These are phyloP conservation scores for Pseudogymnoascus sp. DNA, from an alignment of 2,329 filamentous ascomycete genomes.

Conservation along the genomic window DNA sequence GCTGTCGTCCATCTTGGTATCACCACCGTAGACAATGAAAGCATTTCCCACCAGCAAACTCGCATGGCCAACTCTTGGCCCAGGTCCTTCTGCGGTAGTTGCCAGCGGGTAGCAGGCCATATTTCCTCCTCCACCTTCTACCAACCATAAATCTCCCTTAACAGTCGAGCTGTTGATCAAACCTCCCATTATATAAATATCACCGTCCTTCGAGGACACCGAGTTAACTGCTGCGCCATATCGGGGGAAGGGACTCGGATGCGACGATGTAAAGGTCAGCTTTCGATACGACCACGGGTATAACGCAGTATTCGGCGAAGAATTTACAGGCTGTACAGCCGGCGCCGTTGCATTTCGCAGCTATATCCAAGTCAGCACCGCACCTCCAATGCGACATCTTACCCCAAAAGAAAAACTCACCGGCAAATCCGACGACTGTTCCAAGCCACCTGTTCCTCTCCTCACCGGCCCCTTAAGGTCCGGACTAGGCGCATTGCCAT, in stretches of 20 bases:
- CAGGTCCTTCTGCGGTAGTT: slow-evolving; percentile 88
- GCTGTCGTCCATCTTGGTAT: slow-evolving; percentile 91
- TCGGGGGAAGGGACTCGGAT: slow-evolving; percentile 83
- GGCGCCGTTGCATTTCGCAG: slow-evolving; percentile 44
- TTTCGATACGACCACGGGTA: slow-evolving; percentile 95
- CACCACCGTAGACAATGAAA: slow-evolving; percentile 97
- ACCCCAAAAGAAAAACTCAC: slow-evolving; percentile 26
- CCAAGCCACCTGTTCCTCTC: slow-evolving; percentile 40
- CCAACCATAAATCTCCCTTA: slow-evolving; percentile 96
- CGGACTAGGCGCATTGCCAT: slow-evolving; percentile 31
- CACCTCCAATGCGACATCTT: background rate
- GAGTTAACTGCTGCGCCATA: slow-evolving; percentile 97
- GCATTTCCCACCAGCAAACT: slow-evolving; percentile 95
- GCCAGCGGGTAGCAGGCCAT: slow-evolving; percentile 87
- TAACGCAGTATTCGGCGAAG: slow-evolving; percentile 65
- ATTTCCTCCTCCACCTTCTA: slow-evolving; percentile 78
- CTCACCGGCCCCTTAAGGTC: slow-evolving; percentile 53
- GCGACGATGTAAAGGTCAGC: slow-evolving; percentile 74
- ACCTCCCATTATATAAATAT: slow-evolving; percentile 96
- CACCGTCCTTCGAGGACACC: slow-evolving; percentile 87
- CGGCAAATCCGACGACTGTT: slow-evolving; percentile 31
- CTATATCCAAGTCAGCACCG: slow-evolving; percentile 29
- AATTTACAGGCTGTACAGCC: slow-evolving; percentile 27
- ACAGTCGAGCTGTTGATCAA: slow-evolving; percentile 91
- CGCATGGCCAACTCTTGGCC: slow-evolving; percentile 87